phyloP scores from a whole-genome alignment of 1,284 basidiomycete species.

The Clitocybe nebularis region DNA sequence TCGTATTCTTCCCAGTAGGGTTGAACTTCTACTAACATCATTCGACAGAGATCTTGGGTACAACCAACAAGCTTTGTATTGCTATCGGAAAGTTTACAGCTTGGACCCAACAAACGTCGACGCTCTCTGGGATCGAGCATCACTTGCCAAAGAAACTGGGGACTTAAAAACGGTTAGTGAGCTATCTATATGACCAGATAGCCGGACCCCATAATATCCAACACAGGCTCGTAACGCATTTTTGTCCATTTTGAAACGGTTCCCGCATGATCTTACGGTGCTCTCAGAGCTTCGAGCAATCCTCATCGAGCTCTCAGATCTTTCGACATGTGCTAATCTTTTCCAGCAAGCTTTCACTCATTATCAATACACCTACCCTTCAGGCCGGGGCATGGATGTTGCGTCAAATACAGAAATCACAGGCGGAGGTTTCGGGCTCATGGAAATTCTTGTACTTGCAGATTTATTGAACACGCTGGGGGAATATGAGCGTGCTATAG shows the following conservation, averaged over 20 bases:
- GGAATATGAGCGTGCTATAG: slow-evolving; percentile 67
- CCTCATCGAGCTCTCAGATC: slow-evolving; percentile 68
- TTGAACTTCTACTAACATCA: slow-evolving; percentile 2
- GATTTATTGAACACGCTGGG: slow-evolving; percentile 78
- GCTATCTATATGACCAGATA: background rate
- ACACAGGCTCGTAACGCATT: slow-evolving; percentile 72
- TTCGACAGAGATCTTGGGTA: slow-evolving; percentile 58
- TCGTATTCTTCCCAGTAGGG: slow-evolving; percentile 24
- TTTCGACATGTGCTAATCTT: slow-evolving; percentile 58
- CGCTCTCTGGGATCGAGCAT: slow-evolving; percentile 88
- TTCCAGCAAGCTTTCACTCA: slow-evolving; percentile 61
- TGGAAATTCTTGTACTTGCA: slow-evolving; percentile 74
- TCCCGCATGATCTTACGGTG: slow-evolving; percentile 79
- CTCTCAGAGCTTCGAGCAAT: slow-evolving; percentile 79
- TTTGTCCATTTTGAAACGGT: slow-evolving; percentile 69
- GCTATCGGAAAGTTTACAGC: slow-evolving; percentile 81
- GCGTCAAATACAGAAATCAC: slow-evolving; percentile 36
- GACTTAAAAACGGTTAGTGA: slow-evolving; percentile 60
- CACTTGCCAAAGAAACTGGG: slow-evolving; percentile 74
- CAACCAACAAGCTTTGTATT: slow-evolving; percentile 87
- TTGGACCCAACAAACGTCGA: slow-evolving; percentile 80
- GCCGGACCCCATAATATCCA: no score
- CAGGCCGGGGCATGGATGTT: slow-evolving; percentile 29
- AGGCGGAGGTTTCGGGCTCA: slow-evolving; percentile 51
- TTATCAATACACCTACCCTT: slow-evolving; percentile 34